Conservation (phyloP, 306 rosid species). For the Castanopsis chinensis region DNA sequence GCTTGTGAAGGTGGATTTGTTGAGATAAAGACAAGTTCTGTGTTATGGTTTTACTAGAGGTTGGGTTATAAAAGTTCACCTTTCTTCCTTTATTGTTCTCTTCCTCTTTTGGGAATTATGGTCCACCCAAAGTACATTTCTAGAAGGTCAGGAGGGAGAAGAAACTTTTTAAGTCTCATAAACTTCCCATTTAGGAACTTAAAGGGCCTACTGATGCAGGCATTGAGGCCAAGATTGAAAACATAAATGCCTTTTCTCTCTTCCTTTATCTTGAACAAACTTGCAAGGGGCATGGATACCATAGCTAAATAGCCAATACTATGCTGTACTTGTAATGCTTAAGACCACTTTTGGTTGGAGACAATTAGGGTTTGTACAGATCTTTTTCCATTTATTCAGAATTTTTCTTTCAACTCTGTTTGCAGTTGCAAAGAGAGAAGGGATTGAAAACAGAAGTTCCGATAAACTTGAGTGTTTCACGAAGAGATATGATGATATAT, state of each 20-base stretch:
- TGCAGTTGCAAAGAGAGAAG: conserved; percentile 22
- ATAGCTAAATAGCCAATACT: not conserved
- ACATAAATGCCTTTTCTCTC: not conserved
- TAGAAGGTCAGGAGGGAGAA: not conserved
- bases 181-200: too few relatives aligned
- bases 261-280: not conserved
- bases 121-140: not conserved
- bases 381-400: not conserved
- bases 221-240: not conserved
- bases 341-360: not conserved
- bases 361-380: not conserved
- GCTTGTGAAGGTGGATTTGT: not conserved
- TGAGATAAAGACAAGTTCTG: not conserved
- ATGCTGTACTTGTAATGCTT: not conserved
- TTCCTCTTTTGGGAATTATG: not conserved
- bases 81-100: not conserved
- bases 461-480: conserved; percentile 8
- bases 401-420: not conserved
- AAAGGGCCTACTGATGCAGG: too few relatives aligned
- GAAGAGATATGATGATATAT: conserved; percentile 28
- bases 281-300: not conserved
- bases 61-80: too few relatives aligned
- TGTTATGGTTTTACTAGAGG: not conserved
- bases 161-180: too few relatives aligned
- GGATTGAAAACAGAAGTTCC: not conserved